Evolutionary conservation across 2,329 filamentous ascomycete species (phyloP).

Genomic region (Fusarium robinianum): DNA sequence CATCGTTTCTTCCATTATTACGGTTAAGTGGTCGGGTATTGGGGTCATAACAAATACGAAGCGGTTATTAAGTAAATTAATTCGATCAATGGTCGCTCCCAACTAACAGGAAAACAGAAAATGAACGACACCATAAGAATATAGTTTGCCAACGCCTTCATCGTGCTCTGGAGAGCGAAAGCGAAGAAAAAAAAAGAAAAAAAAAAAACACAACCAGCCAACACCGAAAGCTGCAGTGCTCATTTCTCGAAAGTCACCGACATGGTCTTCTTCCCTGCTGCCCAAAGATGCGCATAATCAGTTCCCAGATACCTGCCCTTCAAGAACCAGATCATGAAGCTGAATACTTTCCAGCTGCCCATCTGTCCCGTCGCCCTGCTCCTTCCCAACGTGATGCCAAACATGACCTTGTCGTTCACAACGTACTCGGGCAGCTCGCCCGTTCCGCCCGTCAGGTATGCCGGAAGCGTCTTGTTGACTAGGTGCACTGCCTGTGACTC

Average conservation of each 20-base stretch:
- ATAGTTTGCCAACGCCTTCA: constrained; percentile 5
- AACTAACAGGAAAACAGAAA: constrained; percentile 1
- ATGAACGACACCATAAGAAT: neutral
- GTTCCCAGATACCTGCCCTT: constrained; percentile 48
- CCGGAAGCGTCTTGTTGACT: constrained; percentile 42
- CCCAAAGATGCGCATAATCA: constrained; percentile 37
- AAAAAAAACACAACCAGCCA: neutral
- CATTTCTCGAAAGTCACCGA: constrained; percentile 41
- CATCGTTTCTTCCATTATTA: no score
- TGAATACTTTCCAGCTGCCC: constrained; percentile 44
- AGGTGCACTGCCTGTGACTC: constrained; percentile 43
- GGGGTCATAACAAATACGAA: no score
- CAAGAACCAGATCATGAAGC: constrained; percentile 44
- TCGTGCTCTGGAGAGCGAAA: no score
- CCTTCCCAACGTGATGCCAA: constrained; percentile 47
- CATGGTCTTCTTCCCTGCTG: constrained; percentile 43
- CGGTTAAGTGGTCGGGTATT: no score
- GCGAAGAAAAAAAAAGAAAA: constrained; percentile 1
- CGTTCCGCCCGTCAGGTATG: constrained; percentile 41
- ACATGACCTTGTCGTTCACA: constrained; percentile 37
- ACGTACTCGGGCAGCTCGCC: constrained; percentile 39
- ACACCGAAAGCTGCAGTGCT: neutral
- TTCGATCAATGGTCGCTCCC: neutral
- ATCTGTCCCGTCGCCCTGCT: constrained; percentile 47
- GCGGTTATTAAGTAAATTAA: no score